Evolutionary conservation across 768 basidiomycete species (phyloP), one percentile per base, ranked within the genome.

Genomic region (button mushroom (Agaricus bisporus)): DNA sequence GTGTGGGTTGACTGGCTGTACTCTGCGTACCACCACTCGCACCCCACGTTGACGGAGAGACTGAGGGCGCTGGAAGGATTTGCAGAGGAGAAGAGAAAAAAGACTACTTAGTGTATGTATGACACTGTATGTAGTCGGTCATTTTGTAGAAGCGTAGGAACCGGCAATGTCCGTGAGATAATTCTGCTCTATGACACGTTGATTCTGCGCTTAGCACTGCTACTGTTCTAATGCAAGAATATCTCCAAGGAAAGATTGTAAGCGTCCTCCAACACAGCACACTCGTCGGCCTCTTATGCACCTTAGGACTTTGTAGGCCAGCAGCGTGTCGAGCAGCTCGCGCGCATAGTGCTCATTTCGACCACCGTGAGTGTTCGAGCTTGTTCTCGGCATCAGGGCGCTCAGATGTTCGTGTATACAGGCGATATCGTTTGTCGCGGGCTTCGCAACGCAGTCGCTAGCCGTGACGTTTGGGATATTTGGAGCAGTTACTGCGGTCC

Each of bases 1-100:
- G 89, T 97, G 44, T 92, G 92, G 85, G 91, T 93, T 12, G 94
- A 97, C 66, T 91, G 89, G 88, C 68, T 93, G 83, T 97, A 95
- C 72, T 97, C 93, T 48, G 90, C 91, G 18, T 97, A 92, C 61
- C 92, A 97, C 67, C 92, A 98, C 69, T 94, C 90, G 44, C 95
- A 99, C 68, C 95, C 95, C 4, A 97, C 93, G 2, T 68, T 99
- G 59, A 87, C 89, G 36, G 95, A 99, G 72, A 80, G 95, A 7
- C 72, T 98, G 62, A 84, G 81, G 58, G 91, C 82, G 2, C 76
- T 97, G 37, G 91, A 95, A 55, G 65, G 69, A n/a, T 83, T 79
- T 73, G 77, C 83, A 60, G 68, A 66, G 4, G 68, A 73, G 56
- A 70, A 71, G 32, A 65, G 72, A 60, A 75, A 73, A 63, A 76